Percentiles rank a stretch among this genome's conserved stretches.
Evolutionary conservation across 352 stramenopile genomes (phyloP).

Genomic region (Phytopythium sindhum): DNA sequence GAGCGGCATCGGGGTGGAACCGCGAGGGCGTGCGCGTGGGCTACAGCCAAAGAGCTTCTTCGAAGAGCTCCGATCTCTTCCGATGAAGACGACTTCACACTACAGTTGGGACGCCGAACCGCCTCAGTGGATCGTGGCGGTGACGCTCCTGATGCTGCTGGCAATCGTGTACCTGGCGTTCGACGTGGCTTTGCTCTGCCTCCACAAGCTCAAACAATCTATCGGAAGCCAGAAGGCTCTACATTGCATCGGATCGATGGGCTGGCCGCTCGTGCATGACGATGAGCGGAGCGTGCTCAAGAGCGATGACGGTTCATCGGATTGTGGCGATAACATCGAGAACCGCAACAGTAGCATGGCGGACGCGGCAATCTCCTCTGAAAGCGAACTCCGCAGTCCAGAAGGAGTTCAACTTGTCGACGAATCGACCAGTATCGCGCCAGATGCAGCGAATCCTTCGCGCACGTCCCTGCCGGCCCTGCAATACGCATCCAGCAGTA

Average conservation of each 20-base stretch:
- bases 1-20: background rate
- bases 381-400: background rate
- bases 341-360: background rate
- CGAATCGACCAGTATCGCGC: background rate
- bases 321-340: background rate
- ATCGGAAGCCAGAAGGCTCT: background rate
- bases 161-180: slow-evolving; percentile 23
- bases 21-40: background rate
- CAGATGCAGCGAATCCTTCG: background rate
- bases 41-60: background rate
- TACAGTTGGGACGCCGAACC: background rate
- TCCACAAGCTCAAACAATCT: slow-evolving; percentile 2
- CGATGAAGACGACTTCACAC: background rate
- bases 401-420: background rate
- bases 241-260: background rate
- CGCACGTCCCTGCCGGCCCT: background rate
- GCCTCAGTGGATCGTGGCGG: slow-evolving; percentile 16
- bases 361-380: background rate
- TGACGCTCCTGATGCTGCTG: slow-evolving; percentile 20
- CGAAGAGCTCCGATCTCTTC: background rate
- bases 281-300: background rate
- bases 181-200: slow-evolving; percentile 14
- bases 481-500: background rate
- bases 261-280: background rate
- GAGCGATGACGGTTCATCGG: background rate